Percentiles rank a stretch among this genome's conserved stretches.
phyloP scores from a whole-genome alignment of 2,329 filamentous ascomycete species.

The Ceratocystis destructans region DNA sequence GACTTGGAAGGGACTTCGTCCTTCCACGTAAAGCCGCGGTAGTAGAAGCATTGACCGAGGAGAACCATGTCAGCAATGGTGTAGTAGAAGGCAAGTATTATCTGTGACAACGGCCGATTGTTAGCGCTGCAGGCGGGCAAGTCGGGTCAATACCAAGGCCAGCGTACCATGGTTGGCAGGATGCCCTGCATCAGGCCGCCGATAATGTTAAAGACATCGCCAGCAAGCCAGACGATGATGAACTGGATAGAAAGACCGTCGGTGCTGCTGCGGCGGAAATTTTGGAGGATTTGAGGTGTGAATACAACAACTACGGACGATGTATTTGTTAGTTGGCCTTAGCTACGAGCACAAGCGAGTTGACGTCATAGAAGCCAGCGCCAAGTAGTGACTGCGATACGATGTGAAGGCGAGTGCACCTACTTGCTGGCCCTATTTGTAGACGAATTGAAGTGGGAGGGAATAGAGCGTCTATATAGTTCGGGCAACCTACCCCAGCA shows the following conservation, averaged over 20 bases:
- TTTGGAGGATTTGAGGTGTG: constrained; percentile 91
- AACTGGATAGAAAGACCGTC: constrained; percentile 86
- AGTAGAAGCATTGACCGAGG: constrained; percentile 85
- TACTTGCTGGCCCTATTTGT: neutral
- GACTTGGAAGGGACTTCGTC: constrained; percentile 33
- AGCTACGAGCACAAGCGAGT: neutral
- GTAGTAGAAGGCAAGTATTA: constrained; percentile 88
- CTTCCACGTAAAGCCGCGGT: constrained; percentile 63
- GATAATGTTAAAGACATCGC: constrained; percentile 93
- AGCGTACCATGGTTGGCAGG: constrained; percentile 69
- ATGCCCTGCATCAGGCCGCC: constrained; percentile 87
- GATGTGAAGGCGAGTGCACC: neutral
- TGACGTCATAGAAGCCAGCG: neutral
- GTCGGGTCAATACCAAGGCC: neutral
- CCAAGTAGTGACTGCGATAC: neutral
- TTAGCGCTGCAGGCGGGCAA: neutral
- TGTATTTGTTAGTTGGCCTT: neutral
- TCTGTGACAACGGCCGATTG: constrained; percentile 30
- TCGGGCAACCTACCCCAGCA: constrained; percentile 49
- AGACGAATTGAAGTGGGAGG: neutral
- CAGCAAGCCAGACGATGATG: constrained; percentile 80
- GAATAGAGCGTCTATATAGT: no score
- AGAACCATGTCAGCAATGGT: constrained; percentile 84
- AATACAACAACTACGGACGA: constrained; percentile 63
- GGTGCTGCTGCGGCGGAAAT: constrained; percentile 71